Base-by-base conservation (phyloP, 495 filamentous ascomycete genomes). In the Bacidia rubella region DNA sequence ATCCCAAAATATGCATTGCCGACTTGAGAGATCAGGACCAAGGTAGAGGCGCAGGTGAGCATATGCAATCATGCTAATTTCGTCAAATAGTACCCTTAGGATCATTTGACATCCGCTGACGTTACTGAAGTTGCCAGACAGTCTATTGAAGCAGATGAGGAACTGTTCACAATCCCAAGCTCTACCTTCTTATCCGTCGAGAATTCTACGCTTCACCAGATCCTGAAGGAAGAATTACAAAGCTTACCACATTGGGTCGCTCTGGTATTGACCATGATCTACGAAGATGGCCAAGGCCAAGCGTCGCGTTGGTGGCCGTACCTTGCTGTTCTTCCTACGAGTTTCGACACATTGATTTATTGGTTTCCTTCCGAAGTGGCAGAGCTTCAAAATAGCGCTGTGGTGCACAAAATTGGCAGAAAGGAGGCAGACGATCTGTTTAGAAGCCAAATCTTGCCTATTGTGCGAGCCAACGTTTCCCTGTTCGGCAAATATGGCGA, bases 281-380 rank as follows among this genome's bases (percentile, higher is more conserved):
- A 85, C 62, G 88, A 95, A 67, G 79, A 80, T 58, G 62, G 79
- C 19, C 73, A 69, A 29, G 77, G 81, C 3, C 63, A 69, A 0
- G 62, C 68, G 1, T 92, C 87, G 1, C 63, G 60, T 32, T 97
- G 89, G 90, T 75, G 74, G 22, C 77, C 80, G 0, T 97, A 97
- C 68, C 77, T 95, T 55, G 72, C 76, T n/a, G 70, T 96, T 39
- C 71, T 97, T 11, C 90, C 89, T 0, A 60, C 62, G n/a, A 62
- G 74, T 19, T 93, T 97, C 56, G 76, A 94, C 65, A 94, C 87
- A 1, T 72, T 92, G 57, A 93, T 95, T 78, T 96, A 90, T 68
- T 97, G 90, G 90, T 75, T 81, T 1, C 62, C 73, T 5, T 63
- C 67, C 0, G 88, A 95, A 65, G 69, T 95, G 15, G 63, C 66